phyloP scores from a whole-genome alignment of 2,329 filamentous ascomycete species.

The Pseudogymnoascus verrucosus region DNA sequence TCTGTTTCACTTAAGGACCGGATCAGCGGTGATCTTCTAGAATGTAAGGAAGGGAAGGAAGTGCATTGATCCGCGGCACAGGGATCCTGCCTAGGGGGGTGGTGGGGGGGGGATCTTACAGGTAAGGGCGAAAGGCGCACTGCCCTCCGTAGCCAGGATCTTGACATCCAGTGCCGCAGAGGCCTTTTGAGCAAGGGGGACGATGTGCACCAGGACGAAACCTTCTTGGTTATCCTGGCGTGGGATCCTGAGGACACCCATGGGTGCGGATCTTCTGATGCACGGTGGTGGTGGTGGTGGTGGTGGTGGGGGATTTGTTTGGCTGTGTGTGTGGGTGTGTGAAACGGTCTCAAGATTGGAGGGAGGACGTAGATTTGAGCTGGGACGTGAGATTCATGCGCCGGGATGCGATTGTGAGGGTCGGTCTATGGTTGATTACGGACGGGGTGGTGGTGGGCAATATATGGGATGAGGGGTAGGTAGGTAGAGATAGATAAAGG shows the following conservation, averaged over 20 bases:
- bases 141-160: conserved; percentile 60
- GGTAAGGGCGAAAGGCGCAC: conserved; percentile 48
- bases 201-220: conserved; percentile 55
- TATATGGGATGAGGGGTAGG: conserved; percentile 2
- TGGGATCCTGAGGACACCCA: conserved; percentile 46
- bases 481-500: neutral
- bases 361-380: neutral
- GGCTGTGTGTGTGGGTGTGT: neutral
- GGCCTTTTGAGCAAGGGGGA: conserved; percentile 36
- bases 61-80: conserved; percentile 19
- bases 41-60: conserved; percentile 13
- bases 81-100: conserved; percentile 1
- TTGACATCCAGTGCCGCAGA: conserved; percentile 53
- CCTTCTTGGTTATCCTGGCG: conserved; percentile 42
- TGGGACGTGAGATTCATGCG: conserved; percentile 2
- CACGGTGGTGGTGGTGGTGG: neutral
- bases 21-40: conserved; percentile 18
- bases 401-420: neutral
- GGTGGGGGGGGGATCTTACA: conserved; percentile 30
- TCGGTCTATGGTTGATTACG: neutral
- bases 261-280: neutral
- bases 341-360: conserved; percentile 1
- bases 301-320: neutral
- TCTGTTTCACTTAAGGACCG: conserved; percentile 45
- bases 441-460: neutral